Base-by-base conservation (phyloP, 169 alveolate species). In the Plasmodium knowlesi region DNA sequence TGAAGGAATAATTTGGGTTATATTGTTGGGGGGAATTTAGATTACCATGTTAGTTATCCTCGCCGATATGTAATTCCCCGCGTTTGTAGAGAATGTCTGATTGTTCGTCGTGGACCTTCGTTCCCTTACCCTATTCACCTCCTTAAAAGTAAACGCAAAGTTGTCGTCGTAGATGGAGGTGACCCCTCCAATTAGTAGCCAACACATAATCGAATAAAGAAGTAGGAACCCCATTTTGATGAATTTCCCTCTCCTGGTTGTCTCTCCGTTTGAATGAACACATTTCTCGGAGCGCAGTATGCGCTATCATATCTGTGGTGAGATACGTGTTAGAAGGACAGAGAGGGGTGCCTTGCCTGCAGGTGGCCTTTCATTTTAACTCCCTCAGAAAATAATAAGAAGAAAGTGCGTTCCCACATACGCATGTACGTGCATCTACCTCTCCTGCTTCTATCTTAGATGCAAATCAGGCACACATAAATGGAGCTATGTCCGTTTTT, bases 111-210 rank as follows among this genome's bases (percentile, higher is more conserved):
- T 41, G 39, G n/a, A 22, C 76, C 76, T 14, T 10, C 22, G 1
- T 4, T 3, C 5, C 57, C 37, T 84, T 73, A 72, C 93, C 50
- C 37, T 53, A 46, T 84, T 84, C 71, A n/a, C 93, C n/a, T 84
- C 81, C 46, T 73, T 84, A 19, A 84, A 84, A 2, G 93, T 46
- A 43, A 84, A 84, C 8, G 79, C 5, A 61, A 84, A 84, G 34
- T 50, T 84, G 39, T 84, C 82, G 41, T 84, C 73, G 41, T 57
- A 84, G 54, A 84, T 84, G 72, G 67, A 84, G 53, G n/a, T 41
- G 53, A 32, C 50, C 22, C 39, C 25, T 3, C 76, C 53, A 3
- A 84, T 25, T 10, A 34, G 72, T 9, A 19, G 16, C 12, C 50
- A n/a, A 9, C 14, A 41, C 2, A 84, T 25, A 34, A 72, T 25